Conservation (phyloP, 768 basidiomycete species). For the Suillus subaureus region DNA sequence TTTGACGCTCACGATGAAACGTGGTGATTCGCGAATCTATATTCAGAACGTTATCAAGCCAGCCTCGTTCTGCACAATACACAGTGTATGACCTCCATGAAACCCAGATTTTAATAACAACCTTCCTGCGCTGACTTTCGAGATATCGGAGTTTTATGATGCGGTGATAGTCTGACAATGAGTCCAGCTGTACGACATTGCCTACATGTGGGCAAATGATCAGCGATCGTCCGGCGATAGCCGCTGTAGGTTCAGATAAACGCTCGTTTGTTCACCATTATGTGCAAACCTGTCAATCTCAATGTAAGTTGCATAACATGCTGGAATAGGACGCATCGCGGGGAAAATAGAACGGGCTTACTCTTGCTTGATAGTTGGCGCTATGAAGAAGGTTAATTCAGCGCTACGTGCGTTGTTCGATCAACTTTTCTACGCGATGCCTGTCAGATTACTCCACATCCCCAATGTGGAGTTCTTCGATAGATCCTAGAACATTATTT, state of each 20-base stretch:
- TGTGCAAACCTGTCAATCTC: not conserved
- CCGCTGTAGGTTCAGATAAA: not conserved
- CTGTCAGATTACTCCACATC: not conserved
- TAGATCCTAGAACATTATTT: constrained; percentile 3
- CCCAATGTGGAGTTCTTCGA: not conserved
- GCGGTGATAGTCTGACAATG: not conserved
- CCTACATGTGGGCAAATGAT: not conserved
- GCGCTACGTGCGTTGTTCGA: not conserved
- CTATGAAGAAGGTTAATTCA: not conserved
- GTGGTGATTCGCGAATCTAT: not conserved
- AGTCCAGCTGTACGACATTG: not conserved
- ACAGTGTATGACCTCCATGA: not conserved
- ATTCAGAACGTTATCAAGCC: not conserved
- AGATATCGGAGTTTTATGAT: not conserved
- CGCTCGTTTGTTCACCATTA: not conserved
- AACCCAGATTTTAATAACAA: not conserved
- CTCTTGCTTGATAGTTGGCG: not conserved
- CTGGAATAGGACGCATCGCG: not conserved
- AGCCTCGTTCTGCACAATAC: not conserved
- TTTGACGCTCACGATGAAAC: not conserved
- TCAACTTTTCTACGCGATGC: constrained; percentile 8
- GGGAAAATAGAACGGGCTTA: not conserved
- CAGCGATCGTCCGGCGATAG: not conserved
- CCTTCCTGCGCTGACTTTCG: not conserved
- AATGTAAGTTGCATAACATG: not conserved